Evolutionary conservation across 148 eudicot genomes (phyloP), one percentile per base, ranked within the genome.

Genomic region (Mesembryanthemum crystallinum): DNA sequence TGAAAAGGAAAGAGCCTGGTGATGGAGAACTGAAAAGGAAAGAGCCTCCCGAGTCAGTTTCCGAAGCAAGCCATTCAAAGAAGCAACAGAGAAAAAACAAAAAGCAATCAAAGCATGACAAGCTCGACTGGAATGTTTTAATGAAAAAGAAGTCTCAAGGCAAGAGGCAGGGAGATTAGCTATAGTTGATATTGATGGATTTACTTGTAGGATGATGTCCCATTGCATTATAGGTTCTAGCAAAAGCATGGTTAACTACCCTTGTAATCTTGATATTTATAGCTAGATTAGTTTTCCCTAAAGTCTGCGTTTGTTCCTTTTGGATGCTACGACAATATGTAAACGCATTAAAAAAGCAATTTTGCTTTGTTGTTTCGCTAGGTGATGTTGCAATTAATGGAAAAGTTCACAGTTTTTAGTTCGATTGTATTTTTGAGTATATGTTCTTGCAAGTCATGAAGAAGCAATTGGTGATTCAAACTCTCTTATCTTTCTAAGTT

Each of bases 71-170:
- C 33, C 67, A 68, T 77, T 86, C 86, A 28, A 85, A 84, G 72
- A 90, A 83, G 69, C 83, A 71, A 10, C 77, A 69, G 77, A 89
- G 86, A 78, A 69, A 62, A 23, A 78, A 77, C 69, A 76, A 78
- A 9, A 89, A 86, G 80, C 84, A 84, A 72, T 65, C 78, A 42
- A 89, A 89, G 81, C 88, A 76, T 54, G 88, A 80, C 60, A 91
- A 85, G 85, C 81, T 91, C 13, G 88, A 91, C 78, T 91, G 86
- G 82, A 91, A 76, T 69, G 92, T 89, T 55, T 80, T 91, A 42
- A 85, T 92, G 71, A 88, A 90, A 69, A 86, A 87, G 11, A 89
- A 91, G 79, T 67, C 83, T 75, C 84, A 83, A 62, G 80, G 73
- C 81, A 88, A 75, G 74, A 80, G 33, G 25, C 59, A 64, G 60